phyloP scores from a whole-genome alignment of 805 yeast species.

The Suhomyces faveliae region DNA sequence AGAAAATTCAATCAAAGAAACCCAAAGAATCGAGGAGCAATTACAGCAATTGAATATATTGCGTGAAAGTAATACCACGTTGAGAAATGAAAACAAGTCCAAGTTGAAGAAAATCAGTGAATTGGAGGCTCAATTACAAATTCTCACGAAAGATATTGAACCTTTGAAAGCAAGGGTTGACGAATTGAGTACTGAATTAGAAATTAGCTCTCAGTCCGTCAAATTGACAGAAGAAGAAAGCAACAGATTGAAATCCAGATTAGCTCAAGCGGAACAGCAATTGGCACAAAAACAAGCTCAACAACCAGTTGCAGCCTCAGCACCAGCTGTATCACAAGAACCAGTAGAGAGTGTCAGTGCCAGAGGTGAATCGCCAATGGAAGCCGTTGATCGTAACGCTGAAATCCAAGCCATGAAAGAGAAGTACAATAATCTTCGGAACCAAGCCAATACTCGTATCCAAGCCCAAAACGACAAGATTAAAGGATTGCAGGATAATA shows the following conservation, averaged over 20 bases:
- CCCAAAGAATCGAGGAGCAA: constrained; percentile 48
- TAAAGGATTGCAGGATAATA: constrained; percentile 24
- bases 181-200: constrained; percentile 37
- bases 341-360: not conserved
- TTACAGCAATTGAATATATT: constrained; percentile 57
- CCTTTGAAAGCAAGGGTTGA: constrained; percentile 45
- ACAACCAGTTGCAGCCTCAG: not conserved
- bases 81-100: constrained; percentile 49
- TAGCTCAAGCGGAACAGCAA: not conserved
- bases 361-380: not conserved
- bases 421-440: constrained; percentile 30
- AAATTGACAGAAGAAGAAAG: constrained; percentile 50
- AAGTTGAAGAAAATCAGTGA: constrained; percentile 22
- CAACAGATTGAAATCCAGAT: constrained; percentile 49
- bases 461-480: constrained; percentile 24
- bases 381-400: constrained; percentile 1
- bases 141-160: constrained; percentile 32
- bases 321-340: not conserved
- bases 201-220: constrained; percentile 51
- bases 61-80: constrained; percentile 65
- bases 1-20: constrained; percentile 38
- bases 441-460: constrained; percentile 25
- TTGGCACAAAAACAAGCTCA: not conserved
- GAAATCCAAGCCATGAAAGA: constrained; percentile 27
- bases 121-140: constrained; percentile 41